Conservation (phyloP, 768 basidiomycete genomes). For the Lactarius sanguifluus region DNA sequence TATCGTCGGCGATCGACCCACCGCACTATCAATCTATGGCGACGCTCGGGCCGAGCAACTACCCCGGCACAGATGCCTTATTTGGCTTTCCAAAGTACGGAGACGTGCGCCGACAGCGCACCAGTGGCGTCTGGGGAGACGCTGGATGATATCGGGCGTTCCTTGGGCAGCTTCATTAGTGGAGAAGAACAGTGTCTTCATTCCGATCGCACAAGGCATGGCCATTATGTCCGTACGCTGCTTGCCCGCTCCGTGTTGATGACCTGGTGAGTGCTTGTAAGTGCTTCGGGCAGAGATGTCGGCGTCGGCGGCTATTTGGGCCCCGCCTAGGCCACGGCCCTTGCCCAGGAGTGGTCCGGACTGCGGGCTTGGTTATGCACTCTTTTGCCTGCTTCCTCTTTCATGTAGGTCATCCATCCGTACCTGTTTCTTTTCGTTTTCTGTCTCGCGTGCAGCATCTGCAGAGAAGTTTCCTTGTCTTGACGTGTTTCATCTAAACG, state of each 20-base stretch:
- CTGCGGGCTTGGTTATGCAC: conserved; percentile 21
- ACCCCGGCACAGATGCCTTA: conserved; percentile 12
- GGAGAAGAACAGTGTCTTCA: conserved; percentile 19
- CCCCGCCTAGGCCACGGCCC: neutral
- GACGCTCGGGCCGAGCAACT: conserved; percentile 9
- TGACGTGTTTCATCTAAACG: conserved; percentile 10
- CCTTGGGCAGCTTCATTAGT: conserved; percentile 3
- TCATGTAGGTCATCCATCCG: conserved; percentile 15
- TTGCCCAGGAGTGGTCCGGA: conserved; percentile 10
- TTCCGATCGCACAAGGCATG: conserved; percentile 15
- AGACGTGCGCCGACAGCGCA: conserved; percentile 18
- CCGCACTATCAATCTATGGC: conserved; percentile 19
- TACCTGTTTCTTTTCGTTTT: conserved; percentile 10
- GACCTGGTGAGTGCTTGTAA: conserved; percentile 17
- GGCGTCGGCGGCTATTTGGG: conserved; percentile 10
- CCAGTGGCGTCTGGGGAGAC: conserved; percentile 29
- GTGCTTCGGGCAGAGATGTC: conserved; percentile 12
- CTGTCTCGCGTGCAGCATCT: conserved; percentile 11
- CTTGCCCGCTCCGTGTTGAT: conserved; percentile 24
- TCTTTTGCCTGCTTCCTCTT: conserved; percentile 20
- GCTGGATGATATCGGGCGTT: conserved; percentile 23
- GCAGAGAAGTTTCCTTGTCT: conserved; percentile 10
- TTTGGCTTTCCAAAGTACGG: conserved; percentile 24
- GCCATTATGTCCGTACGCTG: conserved; percentile 13
- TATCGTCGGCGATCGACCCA: conserved; percentile 16